Percentiles rank a stretch among this genome's conserved stretches.
phyloP scores from a whole-genome alignment of 305 asterid genomes.

The Fraxinus ornus region DNA sequence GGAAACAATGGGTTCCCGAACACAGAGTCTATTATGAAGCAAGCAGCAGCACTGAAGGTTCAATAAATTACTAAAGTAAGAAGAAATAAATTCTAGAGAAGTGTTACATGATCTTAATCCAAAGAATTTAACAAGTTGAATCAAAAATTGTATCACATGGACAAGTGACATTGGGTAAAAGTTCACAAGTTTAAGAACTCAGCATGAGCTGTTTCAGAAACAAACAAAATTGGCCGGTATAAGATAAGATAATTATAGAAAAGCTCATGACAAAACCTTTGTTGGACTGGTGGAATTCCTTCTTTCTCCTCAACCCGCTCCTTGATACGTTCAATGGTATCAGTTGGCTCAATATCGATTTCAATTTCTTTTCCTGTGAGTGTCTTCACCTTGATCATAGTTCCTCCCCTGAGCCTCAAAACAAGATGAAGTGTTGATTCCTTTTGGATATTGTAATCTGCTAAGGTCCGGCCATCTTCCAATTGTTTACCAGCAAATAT shows the following conservation, averaged over 20 bases:
- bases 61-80: neutral
- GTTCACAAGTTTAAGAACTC: neutral
- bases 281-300: constrained; percentile 80
- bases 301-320: constrained; percentile 89
- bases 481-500: constrained; percentile 79
- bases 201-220: neutral
- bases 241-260: neutral
- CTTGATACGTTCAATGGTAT: constrained; percentile 77
- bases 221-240: neutral
- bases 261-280: constrained; percentile 46
- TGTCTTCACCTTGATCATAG: constrained; percentile 92
- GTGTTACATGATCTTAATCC: neutral
- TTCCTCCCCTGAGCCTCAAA: constrained; percentile 82
- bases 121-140: neutral
- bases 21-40: neutral
- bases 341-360: constrained; percentile 77
- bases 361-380: constrained; percentile 85
- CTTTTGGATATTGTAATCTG: constrained; percentile 74
- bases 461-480: constrained; percentile 83
- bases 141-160: neutral
- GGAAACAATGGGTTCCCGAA: neutral
- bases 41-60: neutral
- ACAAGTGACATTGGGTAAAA: neutral
- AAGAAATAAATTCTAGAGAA: neutral
- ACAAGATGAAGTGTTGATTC: constrained; percentile 79